Conservation (phyloP, 805 yeast genomes). For the Kodamaea hsintzibuensis region DNA sequence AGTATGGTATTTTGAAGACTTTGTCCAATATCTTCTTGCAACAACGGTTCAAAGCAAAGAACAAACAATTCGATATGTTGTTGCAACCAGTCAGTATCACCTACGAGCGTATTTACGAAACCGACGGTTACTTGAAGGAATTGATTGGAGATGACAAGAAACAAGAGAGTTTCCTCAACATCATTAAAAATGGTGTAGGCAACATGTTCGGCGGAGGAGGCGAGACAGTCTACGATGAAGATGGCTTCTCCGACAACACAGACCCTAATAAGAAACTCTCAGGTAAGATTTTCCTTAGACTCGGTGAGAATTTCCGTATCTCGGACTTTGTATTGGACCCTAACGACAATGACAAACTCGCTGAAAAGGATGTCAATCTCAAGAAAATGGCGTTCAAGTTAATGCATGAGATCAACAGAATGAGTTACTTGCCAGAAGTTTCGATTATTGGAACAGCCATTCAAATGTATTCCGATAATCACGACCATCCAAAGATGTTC, state of each 20-base stretch:
- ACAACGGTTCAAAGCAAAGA: constrained; percentile 28
- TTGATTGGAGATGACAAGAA: constrained; percentile 57
- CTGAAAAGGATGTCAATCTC: constrained; percentile 28
- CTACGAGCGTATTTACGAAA: constrained; percentile 60
- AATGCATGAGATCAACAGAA: constrained; percentile 52
- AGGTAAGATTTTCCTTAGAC: constrained; percentile 39
- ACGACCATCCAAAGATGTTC: constrained; percentile 16
- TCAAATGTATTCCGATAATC: constrained; percentile 34
- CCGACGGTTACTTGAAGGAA: constrained; percentile 55
- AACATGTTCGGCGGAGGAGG: constrained; percentile 24
- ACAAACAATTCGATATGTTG: constrained; percentile 30
- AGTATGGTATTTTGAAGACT: constrained; percentile 59
- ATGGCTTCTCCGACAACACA: constrained; percentile 32
- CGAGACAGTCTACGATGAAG: constrained; percentile 13
- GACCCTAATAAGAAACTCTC: constrained; percentile 21
- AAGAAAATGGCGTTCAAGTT: constrained; percentile 56
- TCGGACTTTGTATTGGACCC: constrained; percentile 23
- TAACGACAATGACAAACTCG: constrained; percentile 3
- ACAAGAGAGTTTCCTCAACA: constrained; percentile 48
- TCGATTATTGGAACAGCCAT: constrained; percentile 48
- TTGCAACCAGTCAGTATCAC: constrained; percentile 58
- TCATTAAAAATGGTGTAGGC: constrained; percentile 35
- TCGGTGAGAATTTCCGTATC: constrained; percentile 34
- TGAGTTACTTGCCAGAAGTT: constrained; percentile 53
- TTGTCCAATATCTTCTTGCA: constrained; percentile 47